These are phyloP conservation scores for Skeletonema costatum DNA, from an alignment of 108 stramenopile species.

Conservation along the genomic window DNA sequence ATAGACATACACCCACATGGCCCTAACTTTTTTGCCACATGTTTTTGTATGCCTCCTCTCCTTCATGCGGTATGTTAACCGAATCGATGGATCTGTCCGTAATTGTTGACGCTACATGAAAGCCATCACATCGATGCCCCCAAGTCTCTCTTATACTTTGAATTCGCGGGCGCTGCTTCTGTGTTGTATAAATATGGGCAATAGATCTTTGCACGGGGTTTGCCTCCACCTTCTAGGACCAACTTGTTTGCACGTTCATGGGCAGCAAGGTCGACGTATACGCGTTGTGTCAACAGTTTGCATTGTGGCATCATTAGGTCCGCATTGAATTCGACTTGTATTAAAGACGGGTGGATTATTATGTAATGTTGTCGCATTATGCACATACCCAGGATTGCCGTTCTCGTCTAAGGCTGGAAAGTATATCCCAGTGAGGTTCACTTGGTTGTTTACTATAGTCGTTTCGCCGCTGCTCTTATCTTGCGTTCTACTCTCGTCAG, in stretches of 20 bases:
- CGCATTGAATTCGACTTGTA: not conserved
- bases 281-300: not conserved
- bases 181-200: not conserved
- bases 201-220: not conserved
- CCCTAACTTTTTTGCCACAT: conserved; percentile 93
- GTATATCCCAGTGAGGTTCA: conserved; percentile 1
- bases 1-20: conserved; percentile 77
- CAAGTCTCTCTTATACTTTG: conserved; percentile 45
- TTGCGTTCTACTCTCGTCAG: not conserved
- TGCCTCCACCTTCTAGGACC: not conserved
- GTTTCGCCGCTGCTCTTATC: not conserved
- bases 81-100: conserved; percentile 54
- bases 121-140: conserved; percentile 85
- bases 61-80: conserved; percentile 68
- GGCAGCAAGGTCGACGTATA: not conserved
- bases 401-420: conserved; percentile 13
- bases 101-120: conserved; percentile 63
- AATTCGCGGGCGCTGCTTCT: not conserved
- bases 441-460: not conserved
- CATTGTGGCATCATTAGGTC: not conserved
- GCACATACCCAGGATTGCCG: conserved; percentile 12
- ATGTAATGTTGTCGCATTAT: not conserved
- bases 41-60: conserved; percentile 71
- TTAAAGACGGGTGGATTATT: not conserved
- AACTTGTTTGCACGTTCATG: not conserved